Conservation (phyloP, 805 yeast genomes). For the Hanseniaspora singularis region DNA sequence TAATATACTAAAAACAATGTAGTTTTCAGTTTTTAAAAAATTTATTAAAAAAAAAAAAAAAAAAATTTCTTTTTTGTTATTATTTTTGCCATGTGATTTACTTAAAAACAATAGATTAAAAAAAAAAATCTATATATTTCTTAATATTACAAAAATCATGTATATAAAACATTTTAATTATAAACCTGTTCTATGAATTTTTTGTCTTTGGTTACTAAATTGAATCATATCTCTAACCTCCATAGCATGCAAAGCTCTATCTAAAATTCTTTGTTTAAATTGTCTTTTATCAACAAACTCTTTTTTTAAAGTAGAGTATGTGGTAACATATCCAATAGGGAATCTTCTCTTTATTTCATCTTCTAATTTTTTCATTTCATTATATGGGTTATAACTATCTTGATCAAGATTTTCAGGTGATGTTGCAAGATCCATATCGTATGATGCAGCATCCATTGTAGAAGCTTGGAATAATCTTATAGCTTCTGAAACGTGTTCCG, state of each 20-base stretch:
- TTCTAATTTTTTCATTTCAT: constrained; percentile 69
- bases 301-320: constrained; percentile 66
- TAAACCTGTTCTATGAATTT: constrained; percentile 64
- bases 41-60: too few species aligned
- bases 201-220: constrained; percentile 75
- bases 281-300: constrained; percentile 64
- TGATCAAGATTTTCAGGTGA: constrained; percentile 35
- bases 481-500: constrained; percentile 89
- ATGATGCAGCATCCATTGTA: constrained; percentile 83
- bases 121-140: not conserved
- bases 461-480: constrained; percentile 89
- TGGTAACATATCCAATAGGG: constrained; percentile 94
- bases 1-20: too few species aligned
- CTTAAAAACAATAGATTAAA: not conserved
- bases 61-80: too few species aligned
- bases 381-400: constrained; percentile 38
- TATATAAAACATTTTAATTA: constrained; percentile 22
- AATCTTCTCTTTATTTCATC: constrained; percentile 76
- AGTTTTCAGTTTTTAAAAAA: too few species aligned
- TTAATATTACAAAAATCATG: not conserved
- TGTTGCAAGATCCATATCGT: constrained; percentile 21
- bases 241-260: constrained; percentile 65
- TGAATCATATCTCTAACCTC: constrained; percentile 83
- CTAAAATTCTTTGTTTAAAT: constrained; percentile 60
- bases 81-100: too few species aligned